Conservation (phyloP, 1,284 basidiomycete species). For the Sanghuangporus baumii region DNA sequence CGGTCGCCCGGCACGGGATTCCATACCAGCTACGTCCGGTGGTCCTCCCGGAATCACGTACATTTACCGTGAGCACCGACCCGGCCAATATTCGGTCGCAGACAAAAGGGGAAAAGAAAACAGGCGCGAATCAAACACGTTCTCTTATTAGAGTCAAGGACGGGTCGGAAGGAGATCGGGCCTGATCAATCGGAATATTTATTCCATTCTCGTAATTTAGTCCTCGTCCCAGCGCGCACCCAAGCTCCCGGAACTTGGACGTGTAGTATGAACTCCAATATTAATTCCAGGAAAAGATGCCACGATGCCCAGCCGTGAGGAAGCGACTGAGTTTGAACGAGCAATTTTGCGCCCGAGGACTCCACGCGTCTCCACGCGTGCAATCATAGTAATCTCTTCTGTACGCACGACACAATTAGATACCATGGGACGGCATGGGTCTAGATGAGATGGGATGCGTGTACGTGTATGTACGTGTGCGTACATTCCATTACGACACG, state of each 20-base stretch:
- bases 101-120: too few species aligned
- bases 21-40: too few species aligned
- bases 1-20: too few species aligned
- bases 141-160: neutral
- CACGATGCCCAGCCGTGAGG: too few species aligned
- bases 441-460: neutral
- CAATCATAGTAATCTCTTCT: neutral
- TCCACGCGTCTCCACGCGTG: neutral
- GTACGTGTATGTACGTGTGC: too few species aligned
- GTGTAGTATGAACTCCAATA: neutral
- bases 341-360: neutral
- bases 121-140: neutral
- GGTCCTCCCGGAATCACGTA: too few species aligned
- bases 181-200: neutral
- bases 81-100: too few species aligned
- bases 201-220: neutral
- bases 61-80: too few species aligned
- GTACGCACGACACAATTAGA: neutral
- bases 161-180: neutral
- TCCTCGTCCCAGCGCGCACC: neutral
- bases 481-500: too few species aligned
- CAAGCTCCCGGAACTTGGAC: neutral
- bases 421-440: neutral
- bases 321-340: too few species aligned
- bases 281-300: too few species aligned